Evolutionary conservation across 805 yeast species (phyloP).

Genomic region (Blastobotrys mokoenaii): DNA sequence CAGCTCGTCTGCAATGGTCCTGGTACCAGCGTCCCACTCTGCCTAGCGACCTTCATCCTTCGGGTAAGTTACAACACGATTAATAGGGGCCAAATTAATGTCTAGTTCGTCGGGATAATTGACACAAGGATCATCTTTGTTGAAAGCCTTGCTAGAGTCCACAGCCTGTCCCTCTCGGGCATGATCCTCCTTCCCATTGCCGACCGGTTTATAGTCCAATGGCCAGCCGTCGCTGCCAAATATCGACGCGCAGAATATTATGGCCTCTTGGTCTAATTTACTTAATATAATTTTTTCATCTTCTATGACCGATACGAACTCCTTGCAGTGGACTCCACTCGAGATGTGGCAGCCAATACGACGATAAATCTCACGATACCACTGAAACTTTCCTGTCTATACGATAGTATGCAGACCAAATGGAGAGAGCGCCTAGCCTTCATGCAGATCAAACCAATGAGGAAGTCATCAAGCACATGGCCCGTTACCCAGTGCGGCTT

Average conservation of each 20-base stretch:
- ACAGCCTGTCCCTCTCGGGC: constrained; percentile 69
- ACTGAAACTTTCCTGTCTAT: too few relatives aligned
- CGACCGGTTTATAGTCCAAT: constrained; percentile 81
- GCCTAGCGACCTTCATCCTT: constrained; percentile 45
- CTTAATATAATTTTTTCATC: too few relatives aligned
- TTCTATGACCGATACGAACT: too few relatives aligned
- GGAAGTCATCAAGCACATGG: background rate
- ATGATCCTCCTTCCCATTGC: constrained; percentile 57
- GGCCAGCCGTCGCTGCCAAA: constrained; percentile 52
- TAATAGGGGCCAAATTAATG: background rate
- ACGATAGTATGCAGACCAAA: too few relatives aligned
- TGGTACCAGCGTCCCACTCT: constrained; percentile 68
- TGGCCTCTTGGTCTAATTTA: constrained; percentile 70
- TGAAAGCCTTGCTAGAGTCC: constrained; percentile 82
- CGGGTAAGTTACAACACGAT: constrained; percentile 26
- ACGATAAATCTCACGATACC: too few relatives aligned
- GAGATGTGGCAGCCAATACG: too few relatives aligned
- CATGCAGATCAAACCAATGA: too few relatives aligned
- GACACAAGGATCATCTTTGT: constrained; percentile 61
- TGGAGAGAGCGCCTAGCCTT: too few relatives aligned
- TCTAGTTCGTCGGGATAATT: constrained; percentile 15
- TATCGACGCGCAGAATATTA: constrained; percentile 60
- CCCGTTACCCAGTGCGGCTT: background rate
- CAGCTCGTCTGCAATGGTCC: constrained; percentile 63
- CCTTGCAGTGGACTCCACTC: too few relatives aligned